Evolutionary conservation across 441 rosid species (phyloP).

Genomic region (Euphorbia celastroides): DNA sequence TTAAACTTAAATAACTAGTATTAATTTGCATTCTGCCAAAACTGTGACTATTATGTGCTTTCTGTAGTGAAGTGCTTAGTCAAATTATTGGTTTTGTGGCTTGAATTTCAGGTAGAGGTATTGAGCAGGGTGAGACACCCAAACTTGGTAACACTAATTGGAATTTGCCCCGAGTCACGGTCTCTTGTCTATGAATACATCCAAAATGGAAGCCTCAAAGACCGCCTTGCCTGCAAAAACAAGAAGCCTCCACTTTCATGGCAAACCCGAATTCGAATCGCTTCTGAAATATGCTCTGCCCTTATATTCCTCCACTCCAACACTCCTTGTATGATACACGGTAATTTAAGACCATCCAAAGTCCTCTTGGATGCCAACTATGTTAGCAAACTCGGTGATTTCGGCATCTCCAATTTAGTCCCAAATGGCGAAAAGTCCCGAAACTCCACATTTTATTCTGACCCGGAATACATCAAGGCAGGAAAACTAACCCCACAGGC

Average conservation of each 20-base stretch:
- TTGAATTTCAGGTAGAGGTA: slow-evolving; percentile 61
- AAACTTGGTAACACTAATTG: slow-evolving; percentile 64
- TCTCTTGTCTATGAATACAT: slow-evolving; percentile 72
- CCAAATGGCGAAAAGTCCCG: slow-evolving; percentile 20
- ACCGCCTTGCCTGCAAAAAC: slow-evolving; percentile 45
- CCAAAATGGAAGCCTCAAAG: slow-evolving; percentile 68
- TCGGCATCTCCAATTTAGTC: slow-evolving; percentile 52
- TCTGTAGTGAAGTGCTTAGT: not conserved
- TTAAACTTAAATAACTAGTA: not conserved
- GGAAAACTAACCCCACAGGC: slow-evolving; percentile 53
- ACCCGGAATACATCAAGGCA: slow-evolving; percentile 49
- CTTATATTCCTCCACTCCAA: slow-evolving; percentile 85
- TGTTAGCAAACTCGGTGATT: slow-evolving; percentile 56
- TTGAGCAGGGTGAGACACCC: slow-evolving; percentile 87
- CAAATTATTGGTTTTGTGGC: slow-evolving; percentile 14
- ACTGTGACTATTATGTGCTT: not conserved
- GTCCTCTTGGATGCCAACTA: slow-evolving; percentile 70
- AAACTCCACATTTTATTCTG: slow-evolving; percentile 25
- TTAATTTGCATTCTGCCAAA: not conserved
- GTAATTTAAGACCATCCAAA: slow-evolving; percentile 76
- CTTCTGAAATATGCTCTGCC: slow-evolving; percentile 73
- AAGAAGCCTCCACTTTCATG: slow-evolving; percentile 58
- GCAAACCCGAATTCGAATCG: slow-evolving; percentile 57
- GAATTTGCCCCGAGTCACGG: slow-evolving; percentile 74
- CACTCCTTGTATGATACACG: slow-evolving; percentile 67